A percentile compares a stretch with the other conserved stretches of the same genome.
These are phyloP conservation scores for Neoconidiobolus thromboides DNA, from an alignment of 371 early-diverging fungal species.

Conservation along the genomic window DNA sequence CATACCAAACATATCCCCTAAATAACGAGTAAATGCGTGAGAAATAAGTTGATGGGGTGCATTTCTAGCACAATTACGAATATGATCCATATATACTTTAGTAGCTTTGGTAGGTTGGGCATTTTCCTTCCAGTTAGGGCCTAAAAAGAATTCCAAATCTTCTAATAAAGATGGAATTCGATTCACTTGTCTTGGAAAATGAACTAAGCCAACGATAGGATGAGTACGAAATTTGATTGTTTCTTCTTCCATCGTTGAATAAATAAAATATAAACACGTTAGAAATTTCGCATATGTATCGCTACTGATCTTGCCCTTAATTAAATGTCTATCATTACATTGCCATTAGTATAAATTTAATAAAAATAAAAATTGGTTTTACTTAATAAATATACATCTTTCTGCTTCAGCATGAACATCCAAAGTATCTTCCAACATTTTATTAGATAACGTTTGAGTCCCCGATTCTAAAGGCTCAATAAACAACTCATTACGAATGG, in stretches of 20 bases:
- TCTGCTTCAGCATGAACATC: constrained; percentile 32
- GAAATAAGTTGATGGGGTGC: constrained; percentile 22
- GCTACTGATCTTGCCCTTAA: constrained; percentile 17
- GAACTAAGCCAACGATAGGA: constrained; percentile 17
- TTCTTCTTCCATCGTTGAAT: constrained; percentile 21
- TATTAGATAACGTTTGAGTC: not conserved
- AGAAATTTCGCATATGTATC: constrained; percentile 26
- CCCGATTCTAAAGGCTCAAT: not conserved
- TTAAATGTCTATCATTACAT: not conserved
- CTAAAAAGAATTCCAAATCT: constrained; percentile 22
- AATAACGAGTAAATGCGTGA: constrained; percentile 26
- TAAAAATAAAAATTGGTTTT: not conserved
- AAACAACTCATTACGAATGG: not conserved
- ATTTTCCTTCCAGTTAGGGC: constrained; percentile 10
- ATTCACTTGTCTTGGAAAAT: constrained; percentile 24
- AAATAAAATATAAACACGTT: constrained; percentile 22
- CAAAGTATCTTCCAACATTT: constrained; percentile 26
- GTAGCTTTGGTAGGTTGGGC: constrained; percentile 22
- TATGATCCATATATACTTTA: constrained; percentile 15
- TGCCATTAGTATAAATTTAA: not conserved
- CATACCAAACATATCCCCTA: constrained; percentile 22
- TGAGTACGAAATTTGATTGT: constrained; percentile 18
- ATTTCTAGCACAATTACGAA: constrained; percentile 15
- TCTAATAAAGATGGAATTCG: constrained; percentile 15
- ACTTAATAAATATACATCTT: constrained; percentile 12